Base-by-base conservation (phyloP, 2,329 filamentous ascomycete genomes). In the Ophiocordyceps camponoti-floridani region DNA sequence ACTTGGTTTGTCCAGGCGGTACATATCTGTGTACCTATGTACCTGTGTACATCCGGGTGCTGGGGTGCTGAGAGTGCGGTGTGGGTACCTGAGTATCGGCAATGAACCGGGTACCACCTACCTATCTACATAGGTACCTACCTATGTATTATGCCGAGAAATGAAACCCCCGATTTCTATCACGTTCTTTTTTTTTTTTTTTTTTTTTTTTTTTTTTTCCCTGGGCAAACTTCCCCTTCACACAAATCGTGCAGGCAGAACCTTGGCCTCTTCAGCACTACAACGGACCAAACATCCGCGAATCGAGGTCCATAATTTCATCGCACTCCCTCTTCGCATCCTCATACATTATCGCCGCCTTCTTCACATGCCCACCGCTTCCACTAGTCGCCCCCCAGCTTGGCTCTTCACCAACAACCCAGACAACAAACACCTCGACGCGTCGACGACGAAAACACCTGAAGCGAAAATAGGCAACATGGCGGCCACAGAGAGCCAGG, bases 391-490 rank as follows among this genome's bases (percentile, higher is more conserved):
- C 37, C 38, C 28, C 5, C 40, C 40, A 41, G 11, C 40, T 26
- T 28, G 40, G 40, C 40, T 41, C 40, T 41, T 41, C 40, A 13
- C 40, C 40, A 41, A 26, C 13, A 28, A 41, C 40, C 12, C 23
- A 7, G 40, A 41, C 23, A 41, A 27, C 30, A 41, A 52, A 50
- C 37, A 66, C 66, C 62, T 59, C 53, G 48, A 63, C 60, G 49
- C 60, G 54, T 8, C 5, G 50, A 30, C 19, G 18, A 44, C 5
- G 23, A 23, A 27, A 19, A 14, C 43, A 30, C 9, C 14, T 30
- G 23, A 19, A 18, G 30, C 27, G 41, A 52, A 50, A 41, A 66
- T 65, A 62, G 60, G 54, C 49, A 64, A 61, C 48, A 58, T 61
- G 54, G 50, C 45, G 52, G 47, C 51, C 51, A 31, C 13, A 18